Base-by-base conservation (phyloP, 2,329 filamentous ascomycete species). In the Apiospora aurea region DNA sequence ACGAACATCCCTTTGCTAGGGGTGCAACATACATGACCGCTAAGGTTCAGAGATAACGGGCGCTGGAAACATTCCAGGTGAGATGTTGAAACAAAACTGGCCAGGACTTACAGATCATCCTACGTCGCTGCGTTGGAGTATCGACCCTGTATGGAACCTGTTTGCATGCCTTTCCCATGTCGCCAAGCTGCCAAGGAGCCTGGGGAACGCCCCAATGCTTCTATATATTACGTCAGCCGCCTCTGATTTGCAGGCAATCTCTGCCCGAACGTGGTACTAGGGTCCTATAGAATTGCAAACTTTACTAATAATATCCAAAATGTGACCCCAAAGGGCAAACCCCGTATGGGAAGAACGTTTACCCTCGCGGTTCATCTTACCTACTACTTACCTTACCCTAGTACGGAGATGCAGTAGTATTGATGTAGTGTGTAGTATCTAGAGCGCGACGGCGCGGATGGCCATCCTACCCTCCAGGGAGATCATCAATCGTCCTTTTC, bases 141-240 rank as follows among this genome's bases (percentile, higher is more conserved):
- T 18, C 29, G 53, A 21, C 29, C 29, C 38, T 34, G 29, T 18
- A 61, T 61, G 53, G 38, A 61, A 61, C 53, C 53, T 21, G 11
- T 61, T 38, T 10, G 6, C 53, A 38, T 21, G 53, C 10, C 53
- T 21, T 61, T 61, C 53, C 41, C 53, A 61, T 61, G 53, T 61
- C 53, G 53, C 53, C 53, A 61, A 61, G 53, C 16, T 34, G 53
- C 53, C 53, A 61, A 61, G 53, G 16, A 61, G 34, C 53, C 53
- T 61, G 53, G 53, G 53, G 53, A 61, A 61, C 29, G 53, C 53
- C 53, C 29, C 53, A 61, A 61, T 61, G 53, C 53, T 61, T 61
- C 29, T 38, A 21, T 61, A 21, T 49, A 7, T 61, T 61, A 61
- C 53, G 53, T 61, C 53, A 61, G 53, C 53, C 18, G 53, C 53